Percentiles rank a stretch among this genome's conserved stretches.
Evolutionary conservation across 2,329 filamentous ascomycete species (phyloP).

Genomic region (Zasmidium angulare): DNA sequence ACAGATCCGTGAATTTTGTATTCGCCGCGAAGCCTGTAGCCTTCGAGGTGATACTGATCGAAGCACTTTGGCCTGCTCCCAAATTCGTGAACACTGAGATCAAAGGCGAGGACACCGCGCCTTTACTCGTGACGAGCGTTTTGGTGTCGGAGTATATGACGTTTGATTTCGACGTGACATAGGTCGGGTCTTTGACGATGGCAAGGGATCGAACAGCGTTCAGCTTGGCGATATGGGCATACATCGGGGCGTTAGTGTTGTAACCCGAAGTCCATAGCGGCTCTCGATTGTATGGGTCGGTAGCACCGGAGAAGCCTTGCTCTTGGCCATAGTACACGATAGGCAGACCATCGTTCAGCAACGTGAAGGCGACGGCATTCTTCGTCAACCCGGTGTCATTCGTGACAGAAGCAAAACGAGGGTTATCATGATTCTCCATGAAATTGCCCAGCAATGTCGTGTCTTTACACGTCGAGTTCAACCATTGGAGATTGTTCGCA

Average conservation of each 20-base stretch:
- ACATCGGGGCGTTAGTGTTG: conserved; percentile 40
- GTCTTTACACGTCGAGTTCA: conserved; percentile 36
- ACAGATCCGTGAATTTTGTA: conserved; percentile 37
- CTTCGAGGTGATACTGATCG: conserved; percentile 5
- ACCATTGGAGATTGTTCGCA: conserved; percentile 28
- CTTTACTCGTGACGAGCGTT: conserved; percentile 19
- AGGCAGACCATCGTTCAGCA: conserved; percentile 61
- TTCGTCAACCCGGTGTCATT: conserved; percentile 55
- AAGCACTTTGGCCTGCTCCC: conserved; percentile 6
- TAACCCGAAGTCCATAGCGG: conserved; percentile 41
- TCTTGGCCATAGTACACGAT: conserved; percentile 66
- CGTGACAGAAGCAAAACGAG: conserved; percentile 46
- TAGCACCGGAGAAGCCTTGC: conserved; percentile 50
- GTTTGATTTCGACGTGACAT: conserved; percentile 39
- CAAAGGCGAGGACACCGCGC: conserved; percentile 6
- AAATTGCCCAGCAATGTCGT: conserved; percentile 38
- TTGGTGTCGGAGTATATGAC: conserved; percentile 28
- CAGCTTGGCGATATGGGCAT: conserved; percentile 39
- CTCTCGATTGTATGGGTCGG: conserved; percentile 39
- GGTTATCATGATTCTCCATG: conserved; percentile 38
- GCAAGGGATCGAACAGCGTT: conserved; percentile 52
- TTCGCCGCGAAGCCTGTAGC: conserved; percentile 13
- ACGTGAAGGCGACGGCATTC: conserved; percentile 60
- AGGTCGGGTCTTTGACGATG: conserved; percentile 38
- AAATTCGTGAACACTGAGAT: conserved; percentile 19